Evolutionary conservation across 2,329 filamentous ascomycete species (phyloP).

Genomic region (Microdochium bolleyi): DNA sequence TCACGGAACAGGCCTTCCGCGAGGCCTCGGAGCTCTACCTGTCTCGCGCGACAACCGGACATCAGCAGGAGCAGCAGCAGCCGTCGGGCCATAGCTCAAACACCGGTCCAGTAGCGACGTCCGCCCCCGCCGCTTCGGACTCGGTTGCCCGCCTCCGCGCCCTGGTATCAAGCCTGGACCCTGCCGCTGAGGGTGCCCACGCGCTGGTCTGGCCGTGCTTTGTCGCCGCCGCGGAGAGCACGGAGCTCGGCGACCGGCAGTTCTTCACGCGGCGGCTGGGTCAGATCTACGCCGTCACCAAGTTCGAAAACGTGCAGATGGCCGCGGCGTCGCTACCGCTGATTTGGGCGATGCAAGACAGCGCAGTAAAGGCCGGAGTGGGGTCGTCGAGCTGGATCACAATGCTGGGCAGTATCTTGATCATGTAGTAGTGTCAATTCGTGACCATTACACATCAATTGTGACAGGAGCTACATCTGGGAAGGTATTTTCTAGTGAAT

Average conservation of each 20-base stretch:
- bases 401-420: background rate
- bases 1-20: constrained; percentile 1
- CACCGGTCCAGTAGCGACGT: background rate
- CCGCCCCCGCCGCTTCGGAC: constrained; percentile 9
- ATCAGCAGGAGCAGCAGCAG: no score
- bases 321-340: constrained; percentile 22
- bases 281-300: constrained; percentile 20
- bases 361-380: background rate
- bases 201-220: constrained; percentile 32
- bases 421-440: background rate
- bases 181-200: constrained; percentile 21
- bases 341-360: constrained; percentile 21
- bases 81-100: background rate
- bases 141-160: constrained; percentile 21
- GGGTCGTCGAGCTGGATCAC: background rate
- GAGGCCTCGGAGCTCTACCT: constrained; percentile 1
- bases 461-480: no score
- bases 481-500: no score
- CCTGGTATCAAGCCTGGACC: constrained; percentile 17
- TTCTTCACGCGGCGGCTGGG: constrained; percentile 24
- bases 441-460: no score
- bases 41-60: background rate
- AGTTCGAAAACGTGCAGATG: constrained; percentile 27
- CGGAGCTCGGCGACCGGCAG: constrained; percentile 19
- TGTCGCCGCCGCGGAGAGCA: constrained; percentile 28